phyloP scores from a whole-genome alignment of 2,329 filamentous ascomycete species.

The Epichloe typhina region DNA sequence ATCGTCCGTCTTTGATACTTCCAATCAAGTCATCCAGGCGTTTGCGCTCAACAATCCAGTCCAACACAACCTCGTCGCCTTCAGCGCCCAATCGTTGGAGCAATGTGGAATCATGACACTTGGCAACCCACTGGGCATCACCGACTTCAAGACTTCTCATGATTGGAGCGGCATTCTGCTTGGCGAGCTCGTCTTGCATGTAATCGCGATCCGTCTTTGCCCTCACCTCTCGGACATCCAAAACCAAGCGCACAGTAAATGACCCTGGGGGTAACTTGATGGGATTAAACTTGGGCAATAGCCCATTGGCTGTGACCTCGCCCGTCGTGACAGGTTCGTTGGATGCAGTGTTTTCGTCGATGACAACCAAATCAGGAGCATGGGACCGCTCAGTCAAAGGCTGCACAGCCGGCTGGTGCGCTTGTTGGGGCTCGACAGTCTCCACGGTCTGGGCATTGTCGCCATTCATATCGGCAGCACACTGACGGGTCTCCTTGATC shows the following conservation, averaged over 20 bases:
- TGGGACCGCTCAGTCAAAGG: conserved; percentile 7
- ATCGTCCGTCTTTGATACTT: conserved; percentile 72
- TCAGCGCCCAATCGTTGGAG: conserved; percentile 44
- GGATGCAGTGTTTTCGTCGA: neutral
- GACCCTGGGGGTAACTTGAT: conserved; percentile 50
- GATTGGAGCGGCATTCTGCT: conserved; percentile 51
- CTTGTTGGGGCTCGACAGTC: neutral
- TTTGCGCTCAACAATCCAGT: conserved; percentile 73
- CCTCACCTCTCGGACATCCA: conserved; percentile 64
- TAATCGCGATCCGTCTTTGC: conserved; percentile 64
- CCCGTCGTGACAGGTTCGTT: conserved; percentile 6
- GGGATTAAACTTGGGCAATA: conserved; percentile 39
- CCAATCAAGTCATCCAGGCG: conserved; percentile 66
- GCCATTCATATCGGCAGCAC: conserved; percentile 14
- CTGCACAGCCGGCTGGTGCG: neutral
- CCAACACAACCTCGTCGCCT: conserved; percentile 59
- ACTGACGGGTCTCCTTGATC: conserved; percentile 42
- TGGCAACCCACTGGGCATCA: conserved; percentile 70
- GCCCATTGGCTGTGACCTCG: conserved; percentile 6
- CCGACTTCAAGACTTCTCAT: conserved; percentile 60
- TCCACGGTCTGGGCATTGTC: neutral
- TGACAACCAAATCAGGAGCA: conserved; percentile 5
- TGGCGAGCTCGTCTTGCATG: conserved; percentile 57
- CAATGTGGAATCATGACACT: conserved; percentile 45
- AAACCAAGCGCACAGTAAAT: conserved; percentile 59